Evolutionary conservation across 2,329 filamentous ascomycete species (phyloP), one percentile per base, ranked within the genome.

Genomic region (Beauveria pseudobassiana): DNA sequence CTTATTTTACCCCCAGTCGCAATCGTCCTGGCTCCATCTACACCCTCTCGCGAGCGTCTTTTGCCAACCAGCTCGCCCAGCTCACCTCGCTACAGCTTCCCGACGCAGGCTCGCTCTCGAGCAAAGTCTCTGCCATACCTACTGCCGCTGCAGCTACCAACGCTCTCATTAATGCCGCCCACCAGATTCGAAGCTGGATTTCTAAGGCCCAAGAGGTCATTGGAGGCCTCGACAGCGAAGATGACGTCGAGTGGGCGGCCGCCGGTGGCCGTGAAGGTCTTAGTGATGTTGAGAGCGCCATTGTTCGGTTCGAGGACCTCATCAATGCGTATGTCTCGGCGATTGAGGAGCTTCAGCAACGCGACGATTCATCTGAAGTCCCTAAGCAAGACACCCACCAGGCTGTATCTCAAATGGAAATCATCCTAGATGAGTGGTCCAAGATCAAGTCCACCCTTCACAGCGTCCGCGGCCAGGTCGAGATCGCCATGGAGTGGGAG

Each of bases 401-500:
- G 4, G 89, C 95, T 18, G 91, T 97, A 26, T 80, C 84, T 12
- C 91, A 96, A 76, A 96, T 98, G 89, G 93, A 98, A 69, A 80
- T 82, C 22, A 95, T 96, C 63, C 79, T 96, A 64, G 81, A 81
- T 42, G 90, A 93, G 69, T 99, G 95, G 95, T 82, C 86, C 50
- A 86, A 87, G 66, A 93, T 97, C 68, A 89, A 91, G 68, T 80
- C 79, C 48, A 88, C 89, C 1, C 78, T 99, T 56, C 89, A 88
- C 65, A 87, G 77, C 28, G 89, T 96, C 61, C 96, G 96, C 72
- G 84, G 84, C 53, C 93, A 98, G 71, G 93, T 99, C 20, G 95
- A 98, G 74, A 87, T 96, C 63, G 95, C 95, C 52, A 96, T 98
- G 92, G 95, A 99, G 71, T 99, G 93, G 93, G 93, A 97, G 73